Percentiles rank a stretch among this genome's conserved stretches.
phyloP scores from a whole-genome alignment of 2,329 filamentous ascomycete species.

The Teratosphaeria viscida region DNA sequence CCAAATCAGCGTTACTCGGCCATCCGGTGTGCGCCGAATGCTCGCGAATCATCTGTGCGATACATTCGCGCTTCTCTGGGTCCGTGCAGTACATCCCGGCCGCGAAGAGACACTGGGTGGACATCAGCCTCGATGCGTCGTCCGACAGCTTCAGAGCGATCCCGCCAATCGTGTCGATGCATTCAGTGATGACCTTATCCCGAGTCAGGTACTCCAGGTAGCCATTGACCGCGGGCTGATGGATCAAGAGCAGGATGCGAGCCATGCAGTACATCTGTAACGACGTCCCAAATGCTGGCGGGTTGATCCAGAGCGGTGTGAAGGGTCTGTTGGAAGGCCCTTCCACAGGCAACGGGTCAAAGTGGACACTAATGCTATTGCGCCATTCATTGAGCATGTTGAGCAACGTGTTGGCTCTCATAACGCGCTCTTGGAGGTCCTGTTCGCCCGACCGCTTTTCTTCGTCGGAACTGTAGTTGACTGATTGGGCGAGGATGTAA shows the following conservation, averaged over 20 bases:
- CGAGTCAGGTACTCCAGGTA: slow-evolving; percentile 38
- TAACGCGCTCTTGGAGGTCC: slow-evolving; percentile 32
- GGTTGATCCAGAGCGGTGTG: slow-evolving; percentile 43
- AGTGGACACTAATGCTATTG: slow-evolving; percentile 34
- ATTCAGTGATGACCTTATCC: slow-evolving; percentile 36
- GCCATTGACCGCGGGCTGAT: slow-evolving; percentile 42
- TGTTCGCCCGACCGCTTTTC: slow-evolving; percentile 34
- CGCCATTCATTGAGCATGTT: slow-evolving; percentile 43
- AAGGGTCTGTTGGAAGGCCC: slow-evolving; percentile 36
- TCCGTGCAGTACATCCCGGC: slow-evolving; percentile 35
- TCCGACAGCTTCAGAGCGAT: slow-evolving; percentile 38
- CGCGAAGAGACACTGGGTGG: slow-evolving; percentile 34
- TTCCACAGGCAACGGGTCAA: slow-evolving; percentile 31
- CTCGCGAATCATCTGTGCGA: slow-evolving; percentile 29
- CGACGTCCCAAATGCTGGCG: slow-evolving; percentile 35
- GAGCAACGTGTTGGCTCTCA: slow-evolving; percentile 32
- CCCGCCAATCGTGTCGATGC: slow-evolving; percentile 40
- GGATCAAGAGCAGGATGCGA: slow-evolving; percentile 42
- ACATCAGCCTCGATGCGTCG: slow-evolving; percentile 34
- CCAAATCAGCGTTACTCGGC: slow-evolving; percentile 26
- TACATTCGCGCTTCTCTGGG: slow-evolving; percentile 25
- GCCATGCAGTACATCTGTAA: slow-evolving; percentile 45
- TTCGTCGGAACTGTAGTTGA: slow-evolving; percentile 49
- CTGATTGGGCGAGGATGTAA: slow-evolving; percentile 46
- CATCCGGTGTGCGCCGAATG: slow-evolving; percentile 33